Base-by-base conservation (phyloP, 768 basidiomycete genomes). In the Rossbeevera mucosa region DNA sequence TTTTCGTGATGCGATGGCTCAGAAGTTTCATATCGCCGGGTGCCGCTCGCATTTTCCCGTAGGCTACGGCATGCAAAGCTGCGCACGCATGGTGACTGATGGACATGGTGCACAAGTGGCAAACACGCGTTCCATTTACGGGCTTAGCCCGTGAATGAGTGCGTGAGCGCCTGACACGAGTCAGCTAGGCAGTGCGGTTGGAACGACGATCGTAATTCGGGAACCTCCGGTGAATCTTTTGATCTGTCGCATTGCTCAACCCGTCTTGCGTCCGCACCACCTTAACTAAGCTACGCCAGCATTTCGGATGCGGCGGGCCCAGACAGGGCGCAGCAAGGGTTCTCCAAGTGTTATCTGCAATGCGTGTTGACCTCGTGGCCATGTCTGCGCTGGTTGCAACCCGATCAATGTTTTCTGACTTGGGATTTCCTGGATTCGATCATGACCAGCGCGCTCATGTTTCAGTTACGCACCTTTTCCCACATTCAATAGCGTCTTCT, bases 11-110 rank as follows among this genome's bases (percentile, higher is more conserved):
- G 29, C 46, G 20, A 40, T 50, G 31, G 48, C 42, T 26, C 30
- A 44, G 30, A 53, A 46, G 49, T 45, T 59, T 63, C 58, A 59
- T 64, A 52, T 57, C 47, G 44, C 46, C 30, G 41, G 49, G 41
- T 47, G 47, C 48, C 57, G 42, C 42, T 60, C 57, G 64, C 64
- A 45, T 51, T 49, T 64, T 64, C 54, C 59, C 58, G 57, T 52
- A 54, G 31, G 55, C 42, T 60, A 64, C 60, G 64, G 62, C 64
- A 65, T 59, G 55, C 55, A 31, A 52, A 57, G 31, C 53, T 59
- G 64, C 48, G 54, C 58, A 59, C 55, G 54, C 51, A 57, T 59
- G 57, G 56, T 70, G 66, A 62, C 33, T 70, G 64, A 68, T 67
- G 64, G 52, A 43, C n/a, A 53, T 54, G 42, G 59, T 49, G 47